A percentile compares a stretch with the other conserved stretches of the same genome.
Conservation (phyloP, 2,329 filamentous ascomycete species). For the Alternaria gansuensis region DNA sequence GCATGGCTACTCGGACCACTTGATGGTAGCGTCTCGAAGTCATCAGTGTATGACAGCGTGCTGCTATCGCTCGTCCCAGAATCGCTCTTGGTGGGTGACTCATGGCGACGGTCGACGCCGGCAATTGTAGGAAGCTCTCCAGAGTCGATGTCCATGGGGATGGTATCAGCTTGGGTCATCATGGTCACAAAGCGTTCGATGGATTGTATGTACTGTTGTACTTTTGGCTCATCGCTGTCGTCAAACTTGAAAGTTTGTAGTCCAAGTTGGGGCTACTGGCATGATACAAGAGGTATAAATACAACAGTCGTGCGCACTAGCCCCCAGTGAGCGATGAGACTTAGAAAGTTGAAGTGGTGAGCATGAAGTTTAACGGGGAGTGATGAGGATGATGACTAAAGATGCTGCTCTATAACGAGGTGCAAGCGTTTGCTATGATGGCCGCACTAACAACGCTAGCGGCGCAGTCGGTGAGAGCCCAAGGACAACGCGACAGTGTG, state of each 20-base stretch:
- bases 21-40: conserved; percentile 16
- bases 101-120: accelerated
- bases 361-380: neutral
- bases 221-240: accelerated
- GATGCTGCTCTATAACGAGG: neutral
- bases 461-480: neutral
- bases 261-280: neutral
- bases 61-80: conserved; percentile 6
- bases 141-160: conserved; percentile 9
- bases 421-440: neutral
- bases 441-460: neutral
- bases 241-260: neutral
- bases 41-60: conserved; percentile 11
- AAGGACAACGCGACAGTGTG: neutral
- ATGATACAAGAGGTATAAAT: neutral
- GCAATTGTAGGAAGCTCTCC: accelerated
- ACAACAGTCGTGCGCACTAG: neutral
- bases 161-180: neutral
- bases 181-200: neutral
- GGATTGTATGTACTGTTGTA: neutral
- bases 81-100: neutral
- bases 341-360: neutral
- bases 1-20: conserved; percentile 4
- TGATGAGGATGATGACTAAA: neutral
- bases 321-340: neutral